Conservation (phyloP, 306 rosid species). For the Pueraria montana region DNA sequence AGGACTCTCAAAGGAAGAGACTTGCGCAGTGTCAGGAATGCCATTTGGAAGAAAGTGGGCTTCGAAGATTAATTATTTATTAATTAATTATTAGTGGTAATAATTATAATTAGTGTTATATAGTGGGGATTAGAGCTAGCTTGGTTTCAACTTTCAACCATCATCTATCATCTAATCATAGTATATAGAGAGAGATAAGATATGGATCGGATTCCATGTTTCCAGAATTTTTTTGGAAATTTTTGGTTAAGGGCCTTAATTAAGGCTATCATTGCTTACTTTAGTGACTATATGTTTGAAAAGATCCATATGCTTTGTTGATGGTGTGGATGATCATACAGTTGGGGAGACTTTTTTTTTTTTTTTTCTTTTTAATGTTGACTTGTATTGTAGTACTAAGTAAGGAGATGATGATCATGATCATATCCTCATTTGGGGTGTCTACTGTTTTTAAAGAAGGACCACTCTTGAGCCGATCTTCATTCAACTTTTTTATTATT, state of each 20-base stretch:
- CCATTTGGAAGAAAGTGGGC: slow-evolving; percentile 89
- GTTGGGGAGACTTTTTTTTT: not conserved
- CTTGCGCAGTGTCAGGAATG: slow-evolving; percentile 84
- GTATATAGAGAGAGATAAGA: not conserved
- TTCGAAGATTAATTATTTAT: slow-evolving; percentile 75
- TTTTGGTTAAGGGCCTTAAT: slow-evolving; percentile 37
- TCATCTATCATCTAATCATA: slow-evolving; percentile 6
- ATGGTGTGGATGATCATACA: not conserved
- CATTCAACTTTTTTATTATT: not conserved
- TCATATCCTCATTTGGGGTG: slow-evolving; percentile 47
- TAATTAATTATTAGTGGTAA: not conserved
- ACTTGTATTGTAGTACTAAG: slow-evolving; percentile 1
- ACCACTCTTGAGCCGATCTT: slow-evolving; percentile 40
- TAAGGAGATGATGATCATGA: slow-evolving; percentile 9
- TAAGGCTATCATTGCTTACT: no score
- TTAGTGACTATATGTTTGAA: slow-evolving; percentile 10
- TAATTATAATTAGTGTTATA: not conserved
- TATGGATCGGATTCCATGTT: slow-evolving; percentile 32
- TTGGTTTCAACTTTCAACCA: not conserved
- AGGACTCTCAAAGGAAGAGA: slow-evolving; percentile 95
- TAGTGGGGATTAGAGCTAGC: not conserved
- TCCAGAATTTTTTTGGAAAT: slow-evolving; percentile 14
- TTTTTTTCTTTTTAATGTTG: not conserved
- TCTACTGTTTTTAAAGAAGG: slow-evolving; percentile 52
- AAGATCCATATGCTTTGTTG: not conserved